Evolutionary conservation across 176 grass and related monocot genomes (phyloP), one percentile per base, ranked within the genome.

Genomic region (Oryza officinalis): DNA sequence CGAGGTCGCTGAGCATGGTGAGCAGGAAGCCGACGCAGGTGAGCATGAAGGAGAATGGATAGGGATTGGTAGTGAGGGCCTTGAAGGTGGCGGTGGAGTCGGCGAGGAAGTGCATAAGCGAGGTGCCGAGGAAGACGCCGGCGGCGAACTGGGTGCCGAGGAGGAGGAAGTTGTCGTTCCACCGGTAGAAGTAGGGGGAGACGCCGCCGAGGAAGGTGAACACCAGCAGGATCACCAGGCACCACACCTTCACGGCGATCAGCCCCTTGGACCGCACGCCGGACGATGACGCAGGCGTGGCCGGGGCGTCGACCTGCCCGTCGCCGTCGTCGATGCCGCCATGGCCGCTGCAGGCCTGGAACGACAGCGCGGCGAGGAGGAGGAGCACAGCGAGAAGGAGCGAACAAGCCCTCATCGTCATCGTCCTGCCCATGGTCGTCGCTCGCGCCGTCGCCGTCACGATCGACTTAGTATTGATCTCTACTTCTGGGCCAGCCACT

Each of bases 11-110:
- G 50, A 92, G 83, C 94, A 97, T 97, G 82, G 92, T 94, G 80
- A 94, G 50, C 45, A 97, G 84, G 83, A 90, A 97, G 4, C 92
- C 94, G 25, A 26, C 78, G 52, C 92, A 88, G 3, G 89, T 86
- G 3, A 97, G 87, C 94, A 92, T 97, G 83, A 87, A 97, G 40
- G 94, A 83, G 73, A 97, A 97, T 0, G 94, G 94, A 67, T 97
- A 97, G 0, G 9, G 63, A 8, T 83, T 97, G 3, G 35, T 32
- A 8, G 90, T 90, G 27, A 88, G 88, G 0, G 67, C 85, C 5
- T 14, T 1, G 85, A 97, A 97, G 20, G 83, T 92, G 47, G 14
- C 20, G 27, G 41, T 87, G 23, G 90, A 45, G 49, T 67, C 94
- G 23, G 92, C 87, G 20, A 97, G 71, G 78, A 92, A 94, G 80